Evolutionary conservation across 2,329 filamentous ascomycete genomes (phyloP).

Genomic region (Colletotrichum costaricense): DNA sequence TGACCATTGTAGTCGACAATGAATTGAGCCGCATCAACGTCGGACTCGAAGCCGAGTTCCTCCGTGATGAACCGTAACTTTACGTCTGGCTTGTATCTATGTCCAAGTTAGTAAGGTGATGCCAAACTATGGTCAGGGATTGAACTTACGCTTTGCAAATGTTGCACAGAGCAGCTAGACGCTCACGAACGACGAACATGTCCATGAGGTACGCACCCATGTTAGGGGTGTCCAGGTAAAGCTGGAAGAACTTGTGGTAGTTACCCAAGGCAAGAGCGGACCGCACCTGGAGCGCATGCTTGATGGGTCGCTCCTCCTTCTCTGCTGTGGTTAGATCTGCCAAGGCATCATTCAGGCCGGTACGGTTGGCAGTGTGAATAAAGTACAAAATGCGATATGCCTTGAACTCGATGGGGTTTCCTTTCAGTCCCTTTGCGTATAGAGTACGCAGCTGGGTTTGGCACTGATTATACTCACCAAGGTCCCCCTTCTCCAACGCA

Average conservation of each 20-base stretch:
- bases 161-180: constrained; percentile 87
- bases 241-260: constrained; percentile 97
- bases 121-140: background rate
- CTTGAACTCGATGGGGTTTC: constrained; percentile 95
- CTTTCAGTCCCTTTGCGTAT: constrained; percentile 87
- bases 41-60: constrained; percentile 94
- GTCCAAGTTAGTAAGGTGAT: constrained; percentile 55
- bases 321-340: constrained; percentile 99
- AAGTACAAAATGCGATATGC: constrained; percentile 99
- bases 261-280: constrained; percentile 93
- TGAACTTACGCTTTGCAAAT: constrained; percentile 95
- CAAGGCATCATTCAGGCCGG: constrained; percentile 96
- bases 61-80: constrained; percentile 92
- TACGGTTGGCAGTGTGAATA: constrained; percentile 98
- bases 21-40: constrained; percentile 91
- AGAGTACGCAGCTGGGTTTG: constrained; percentile 96
- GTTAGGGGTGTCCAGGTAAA: constrained; percentile 93
- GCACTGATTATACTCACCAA: constrained; percentile 99
- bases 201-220: constrained; percentile 99
- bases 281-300: constrained; percentile 91
- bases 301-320: constrained; percentile 85
- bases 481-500: constrained; percentile 96
- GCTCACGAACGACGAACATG: constrained; percentile 96
- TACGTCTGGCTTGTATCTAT: constrained; percentile 91
- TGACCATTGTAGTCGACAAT: constrained; percentile 84